phyloP scores from a whole-genome alignment of 371 early-diverging fungal species.

The Homolaphlyctis polyrhiza region DNA sequence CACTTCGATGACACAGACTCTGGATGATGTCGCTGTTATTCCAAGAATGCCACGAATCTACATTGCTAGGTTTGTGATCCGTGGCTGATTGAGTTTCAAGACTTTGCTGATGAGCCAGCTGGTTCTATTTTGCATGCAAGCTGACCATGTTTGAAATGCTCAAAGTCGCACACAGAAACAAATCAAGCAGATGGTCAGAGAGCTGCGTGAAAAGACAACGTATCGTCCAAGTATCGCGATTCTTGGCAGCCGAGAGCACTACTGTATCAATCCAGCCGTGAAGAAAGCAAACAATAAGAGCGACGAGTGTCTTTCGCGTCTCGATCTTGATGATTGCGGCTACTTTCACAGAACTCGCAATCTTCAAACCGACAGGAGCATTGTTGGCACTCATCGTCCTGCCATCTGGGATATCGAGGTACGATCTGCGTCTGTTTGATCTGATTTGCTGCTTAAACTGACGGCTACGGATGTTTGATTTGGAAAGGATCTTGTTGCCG shows the following conservation, averaged over 20 bases:
- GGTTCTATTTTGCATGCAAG: no score
- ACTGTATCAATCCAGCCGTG: constrained; percentile 19
- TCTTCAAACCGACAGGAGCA: not conserved
- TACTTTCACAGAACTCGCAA: not conserved
- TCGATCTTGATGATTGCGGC: not conserved
- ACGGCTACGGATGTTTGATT: not conserved
- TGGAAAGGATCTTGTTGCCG: constrained; percentile 13
- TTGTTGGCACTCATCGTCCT: no score
- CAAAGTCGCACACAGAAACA: constrained; percentile 24
- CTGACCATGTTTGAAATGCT: no score
- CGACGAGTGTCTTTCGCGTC: constrained; percentile 8
- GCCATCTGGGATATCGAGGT: constrained; percentile 47
- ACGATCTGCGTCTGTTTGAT: constrained; percentile 5
- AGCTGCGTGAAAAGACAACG: constrained; percentile 11
- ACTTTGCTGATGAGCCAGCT: no score
- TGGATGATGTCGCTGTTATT: no score
- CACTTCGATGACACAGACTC: no score
- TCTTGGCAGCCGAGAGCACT: constrained; percentile 21
- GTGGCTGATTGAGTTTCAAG: no score
- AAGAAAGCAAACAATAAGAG: constrained; percentile 3
- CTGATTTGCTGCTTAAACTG: not conserved
- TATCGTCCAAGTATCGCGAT: constrained; percentile 19
- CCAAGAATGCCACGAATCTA: no score
- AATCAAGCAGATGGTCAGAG: constrained; percentile 21
- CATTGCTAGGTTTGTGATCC: not conserved